Base-by-base conservation (phyloP, 2,329 filamentous ascomycete species). In the Penicillium hordei region DNA sequence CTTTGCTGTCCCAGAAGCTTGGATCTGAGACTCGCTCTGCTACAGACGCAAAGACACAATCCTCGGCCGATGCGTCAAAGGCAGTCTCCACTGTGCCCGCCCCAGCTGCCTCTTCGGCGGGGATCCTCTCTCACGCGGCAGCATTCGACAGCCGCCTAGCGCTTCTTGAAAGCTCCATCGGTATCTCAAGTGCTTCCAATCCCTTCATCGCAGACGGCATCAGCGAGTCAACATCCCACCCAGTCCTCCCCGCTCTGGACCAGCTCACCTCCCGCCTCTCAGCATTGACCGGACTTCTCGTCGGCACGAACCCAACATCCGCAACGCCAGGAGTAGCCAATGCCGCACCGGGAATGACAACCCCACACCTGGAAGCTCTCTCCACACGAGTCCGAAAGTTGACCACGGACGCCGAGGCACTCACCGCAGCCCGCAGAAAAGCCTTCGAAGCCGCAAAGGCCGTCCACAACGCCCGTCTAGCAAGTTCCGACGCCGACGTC, bases 81-180 rank as follows among this genome's bases (percentile, higher is more conserved):
- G 48, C 61, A 36, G 55, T 61, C 52, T 55, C 63, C 15, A 42
- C 62, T 15, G 52, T 58, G 27, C 46, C 59, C 1, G 38, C 52
- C 2, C 46, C 60, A 39, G 48, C 49, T 44, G 45, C 64, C 23
- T 43, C 70, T 5, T 61, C 72, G 4, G 33, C 87, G 79, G 44
- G 82, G 75, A 49, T 90, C 27, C 81, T 97, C 36, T 86, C 87
- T 34, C 90, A 92, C 73, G 89, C 91, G 7, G 90, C 93, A 25
- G 89, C 94, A 61, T 97, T 99, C 68, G 93, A 97, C 71, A 83
- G 85, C 31, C 86, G 94, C 5, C 84, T 99, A 21, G 79, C 88
- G 3, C 79, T 89, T 31, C 80, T 99, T 48, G 94, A 99, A 78
- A 86, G 86, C 64, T 84, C 87, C 1, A 83, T 99, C 29, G 94